A percentile compares a stretch with the other conserved stretches of the same genome.
Evolutionary conservation across 2,329 filamentous ascomycete genomes (phyloP).

Genomic region (Phialophora chinensis): DNA sequence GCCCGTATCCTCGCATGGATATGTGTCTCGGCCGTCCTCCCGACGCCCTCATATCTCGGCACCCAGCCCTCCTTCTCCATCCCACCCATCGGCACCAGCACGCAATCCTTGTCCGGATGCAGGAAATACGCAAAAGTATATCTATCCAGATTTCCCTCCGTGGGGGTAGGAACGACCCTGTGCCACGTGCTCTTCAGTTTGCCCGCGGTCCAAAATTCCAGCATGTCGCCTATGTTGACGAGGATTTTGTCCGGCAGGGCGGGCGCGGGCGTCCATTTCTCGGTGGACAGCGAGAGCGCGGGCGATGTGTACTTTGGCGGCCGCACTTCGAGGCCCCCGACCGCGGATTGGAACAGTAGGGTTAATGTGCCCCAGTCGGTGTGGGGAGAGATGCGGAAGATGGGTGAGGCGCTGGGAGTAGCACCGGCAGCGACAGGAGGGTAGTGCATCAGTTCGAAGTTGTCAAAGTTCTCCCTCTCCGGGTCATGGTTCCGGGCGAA

Average conservation of each 20-base stretch:
- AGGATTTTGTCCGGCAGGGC: constrained; percentile 25
- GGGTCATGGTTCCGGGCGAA: constrained; percentile 22
- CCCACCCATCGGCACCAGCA: constrained; percentile 26
- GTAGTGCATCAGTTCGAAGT: constrained; percentile 32
- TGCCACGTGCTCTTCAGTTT: constrained; percentile 29
- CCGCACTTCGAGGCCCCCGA: constrained; percentile 31
- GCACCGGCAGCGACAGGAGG: constrained; percentile 13
- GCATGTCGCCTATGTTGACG: constrained; percentile 30
- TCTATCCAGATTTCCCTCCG: constrained; percentile 19
- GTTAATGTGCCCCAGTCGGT: constrained; percentile 32
- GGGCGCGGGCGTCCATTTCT: constrained; percentile 24
- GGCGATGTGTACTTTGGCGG: constrained; percentile 24
- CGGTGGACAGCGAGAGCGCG: constrained; percentile 3
- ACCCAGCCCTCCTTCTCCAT: constrained; percentile 25
- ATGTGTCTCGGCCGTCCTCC: constrained; percentile 26
- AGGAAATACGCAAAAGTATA: constrained; percentile 30
- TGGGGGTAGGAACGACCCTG: constrained; percentile 20
- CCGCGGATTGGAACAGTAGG: constrained; percentile 28
- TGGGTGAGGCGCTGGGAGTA: not conserved
- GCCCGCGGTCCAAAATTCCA: constrained; percentile 31
- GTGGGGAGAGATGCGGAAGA: constrained; percentile 30
- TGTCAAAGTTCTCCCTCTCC: constrained; percentile 24
- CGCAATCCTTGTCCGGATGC: constrained; percentile 27
- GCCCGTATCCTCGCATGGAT: constrained; percentile 26
- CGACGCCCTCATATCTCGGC: constrained; percentile 25